phyloP scores from a whole-genome alignment of 2,329 filamentous ascomycete genomes.

The Metarhizium guizhouense region DNA sequence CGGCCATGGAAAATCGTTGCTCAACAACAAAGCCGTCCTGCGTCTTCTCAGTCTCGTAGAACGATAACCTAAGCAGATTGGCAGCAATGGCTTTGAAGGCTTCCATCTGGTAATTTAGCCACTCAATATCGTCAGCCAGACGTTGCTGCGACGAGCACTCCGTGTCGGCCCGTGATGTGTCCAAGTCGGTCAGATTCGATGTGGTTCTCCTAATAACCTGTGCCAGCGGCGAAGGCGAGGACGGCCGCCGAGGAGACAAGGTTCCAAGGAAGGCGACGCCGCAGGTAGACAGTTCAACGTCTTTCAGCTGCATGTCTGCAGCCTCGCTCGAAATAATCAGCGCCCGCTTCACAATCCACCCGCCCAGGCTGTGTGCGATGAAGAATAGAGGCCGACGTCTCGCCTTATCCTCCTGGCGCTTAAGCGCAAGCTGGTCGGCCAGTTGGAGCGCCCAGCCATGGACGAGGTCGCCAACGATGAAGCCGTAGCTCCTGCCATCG shows the following conservation, averaged over 20 bases:
- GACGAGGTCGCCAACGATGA: constrained; percentile 15
- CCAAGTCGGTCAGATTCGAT: constrained; percentile 8
- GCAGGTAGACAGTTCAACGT: constrained; percentile 17
- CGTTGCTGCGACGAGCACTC: constrained; percentile 5
- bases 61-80: constrained; percentile 15
- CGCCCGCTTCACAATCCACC: constrained; percentile 20
- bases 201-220: constrained; percentile 16
- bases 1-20: constrained; percentile 14
- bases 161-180: background rate
- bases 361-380: constrained; percentile 18
- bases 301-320: constrained; percentile 11
- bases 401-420: constrained; percentile 11
- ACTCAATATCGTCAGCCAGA: constrained; percentile 12
- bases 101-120: constrained; percentile 18
- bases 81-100: constrained; percentile 17
- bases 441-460: constrained; percentile 16
- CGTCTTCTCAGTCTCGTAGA: constrained; percentile 17
- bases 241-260: constrained; percentile 12
- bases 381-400: constrained; percentile 16
- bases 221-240: constrained; percentile 15
- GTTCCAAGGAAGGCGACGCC: constrained; percentile 20
- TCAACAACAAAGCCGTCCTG: constrained; percentile 16
- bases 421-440: constrained; percentile 12
- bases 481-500: constrained; percentile 14
- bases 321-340: constrained; percentile 19